Conservation (phyloP, 2,329 filamentous ascomycete species). For the Hymenoscyphus linearis region DNA sequence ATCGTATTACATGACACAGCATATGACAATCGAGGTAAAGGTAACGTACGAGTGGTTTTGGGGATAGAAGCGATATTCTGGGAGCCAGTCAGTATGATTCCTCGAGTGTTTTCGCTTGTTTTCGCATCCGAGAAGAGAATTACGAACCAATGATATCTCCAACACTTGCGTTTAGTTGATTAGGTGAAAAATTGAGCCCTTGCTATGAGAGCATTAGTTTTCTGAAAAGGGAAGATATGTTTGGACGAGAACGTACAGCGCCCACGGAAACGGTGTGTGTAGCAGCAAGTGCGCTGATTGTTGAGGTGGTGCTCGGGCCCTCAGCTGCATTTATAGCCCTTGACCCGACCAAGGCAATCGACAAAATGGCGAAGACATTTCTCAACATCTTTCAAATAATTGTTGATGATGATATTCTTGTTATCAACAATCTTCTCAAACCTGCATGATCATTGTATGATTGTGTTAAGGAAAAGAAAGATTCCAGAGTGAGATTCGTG, state of each 20-base stretch:
- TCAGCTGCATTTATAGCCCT: conserved; percentile 6
- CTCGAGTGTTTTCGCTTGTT: not conserved
- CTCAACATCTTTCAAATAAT: conserved; percentile 16
- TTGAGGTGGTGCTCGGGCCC: conserved; percentile 13
- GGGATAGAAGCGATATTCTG: conserved; percentile 55
- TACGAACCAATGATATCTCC: conserved; percentile 44
- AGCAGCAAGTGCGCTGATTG: conserved; percentile 17
- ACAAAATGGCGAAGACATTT: conserved; percentile 14
- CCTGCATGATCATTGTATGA: conserved; percentile 15
- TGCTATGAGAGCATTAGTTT: conserved; percentile 17
- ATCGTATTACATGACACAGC: not conserved
- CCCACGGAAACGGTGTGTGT: conserved; percentile 31
- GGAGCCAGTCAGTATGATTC: conserved; percentile 5
- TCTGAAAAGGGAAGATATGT: not conserved
- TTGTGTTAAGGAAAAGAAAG: conserved; percentile 7
- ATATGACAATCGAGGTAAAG: not conserved
- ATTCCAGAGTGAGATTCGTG: conserved; percentile 1
- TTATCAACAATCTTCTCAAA: not conserved
- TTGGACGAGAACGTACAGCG: conserved; percentile 24
- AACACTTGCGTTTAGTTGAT: conserved; percentile 34
- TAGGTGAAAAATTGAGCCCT: conserved; percentile 33
- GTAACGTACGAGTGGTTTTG: conserved; percentile 47
- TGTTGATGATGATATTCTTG: conserved; percentile 3
- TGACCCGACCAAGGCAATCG: conserved; percentile 13
- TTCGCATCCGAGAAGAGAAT: not conserved